phyloP scores from a whole-genome alignment of 352 stramenopile species.

The Phytopythium mirpurense region DNA sequence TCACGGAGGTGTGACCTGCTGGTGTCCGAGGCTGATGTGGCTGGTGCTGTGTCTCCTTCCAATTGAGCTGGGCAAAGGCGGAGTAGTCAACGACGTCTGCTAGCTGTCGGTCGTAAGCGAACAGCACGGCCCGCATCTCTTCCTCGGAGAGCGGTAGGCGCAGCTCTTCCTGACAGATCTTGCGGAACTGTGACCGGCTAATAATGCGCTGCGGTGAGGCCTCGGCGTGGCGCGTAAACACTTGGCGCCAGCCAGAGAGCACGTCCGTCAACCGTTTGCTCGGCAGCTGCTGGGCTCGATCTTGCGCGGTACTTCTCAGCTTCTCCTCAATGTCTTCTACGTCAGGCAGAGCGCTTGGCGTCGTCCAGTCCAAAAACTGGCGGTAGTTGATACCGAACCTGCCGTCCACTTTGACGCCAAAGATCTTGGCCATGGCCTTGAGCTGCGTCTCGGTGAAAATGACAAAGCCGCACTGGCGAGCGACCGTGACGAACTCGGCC shows the following conservation, averaged over 20 bases:
- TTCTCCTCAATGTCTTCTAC: constrained; percentile 46
- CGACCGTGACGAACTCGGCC: constrained; percentile 37
- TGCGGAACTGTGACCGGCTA: constrained; percentile 35
- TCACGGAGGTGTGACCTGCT: neutral
- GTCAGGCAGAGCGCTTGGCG: constrained; percentile 21
- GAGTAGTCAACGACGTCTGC: constrained; percentile 44
- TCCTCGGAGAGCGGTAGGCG: constrained; percentile 34
- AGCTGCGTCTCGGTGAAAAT: constrained; percentile 34
- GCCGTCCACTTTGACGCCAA: constrained; percentile 36
- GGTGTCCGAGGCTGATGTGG: constrained; percentile 11
- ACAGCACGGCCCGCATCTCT: constrained; percentile 47
- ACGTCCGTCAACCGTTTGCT: constrained; percentile 35
- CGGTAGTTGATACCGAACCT: constrained; percentile 60
- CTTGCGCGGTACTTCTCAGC: constrained; percentile 33
- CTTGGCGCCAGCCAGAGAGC: constrained; percentile 30
- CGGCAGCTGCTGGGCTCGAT: constrained; percentile 20
- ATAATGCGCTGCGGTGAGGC: constrained; percentile 15
- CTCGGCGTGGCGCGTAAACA: constrained; percentile 27
- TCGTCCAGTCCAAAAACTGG: constrained; percentile 68
- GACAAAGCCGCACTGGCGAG: constrained; percentile 33
- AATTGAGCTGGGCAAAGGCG: constrained; percentile 56
- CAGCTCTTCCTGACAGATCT: constrained; percentile 24
- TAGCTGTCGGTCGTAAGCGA: constrained; percentile 46
- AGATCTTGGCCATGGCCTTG: constrained; percentile 43
- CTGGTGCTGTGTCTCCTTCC: constrained; percentile 24